Base-by-base conservation (phyloP, 2,329 filamentous ascomycete genomes). In the Talaromyces sp. region DNA sequence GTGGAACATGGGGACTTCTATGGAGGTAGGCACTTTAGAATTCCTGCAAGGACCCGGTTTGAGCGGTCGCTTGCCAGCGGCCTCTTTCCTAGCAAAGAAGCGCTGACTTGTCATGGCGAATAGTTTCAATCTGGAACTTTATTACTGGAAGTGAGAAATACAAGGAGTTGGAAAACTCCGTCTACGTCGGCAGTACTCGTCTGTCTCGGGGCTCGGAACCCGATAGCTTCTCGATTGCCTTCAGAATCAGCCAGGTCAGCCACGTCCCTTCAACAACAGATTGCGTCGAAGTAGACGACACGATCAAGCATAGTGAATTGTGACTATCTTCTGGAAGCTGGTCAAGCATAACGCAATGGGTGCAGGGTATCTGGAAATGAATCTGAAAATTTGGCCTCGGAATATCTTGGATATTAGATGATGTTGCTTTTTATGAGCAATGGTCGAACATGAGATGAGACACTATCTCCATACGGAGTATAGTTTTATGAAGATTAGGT, bases 101-200 rank as follows among this genome's bases (percentile, higher is more conserved):
- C 7, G 27, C 17, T 53, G 27, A 53, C 15, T n/a, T 6, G 25
- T 7, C 15, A 31, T 31, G 49, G 27, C 15, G 15, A 31, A 53
- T 53, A 53, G 49, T 53, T n/a, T 31, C 49, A n/a, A 31, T 53
- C 17, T 53, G 49, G 49, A 53, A 19, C 27, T 53, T 53, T 27
- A 53, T 53, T 31, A 53, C 49, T n/a, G 49, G 49, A 19, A 53
- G 49, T n/a, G 49, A 31, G 27, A 53, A 53, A n/a, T 53, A 53
- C 8, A 53, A 53, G 49, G 27, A 53, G 49, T n/a, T 53, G 27
- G 49, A 53, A 29, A 53, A 53, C 27, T 53, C 49, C 15, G 49
- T 53, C 17, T 53, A 53, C 49, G 49, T 53, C 5, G 27, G 49
- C 49, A 53, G 49, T 17, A 53, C 49, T 53, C 49, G 49, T 53